Conservation (phyloP, 805 yeast genomes). For the Lipomyces sp. region DNA sequence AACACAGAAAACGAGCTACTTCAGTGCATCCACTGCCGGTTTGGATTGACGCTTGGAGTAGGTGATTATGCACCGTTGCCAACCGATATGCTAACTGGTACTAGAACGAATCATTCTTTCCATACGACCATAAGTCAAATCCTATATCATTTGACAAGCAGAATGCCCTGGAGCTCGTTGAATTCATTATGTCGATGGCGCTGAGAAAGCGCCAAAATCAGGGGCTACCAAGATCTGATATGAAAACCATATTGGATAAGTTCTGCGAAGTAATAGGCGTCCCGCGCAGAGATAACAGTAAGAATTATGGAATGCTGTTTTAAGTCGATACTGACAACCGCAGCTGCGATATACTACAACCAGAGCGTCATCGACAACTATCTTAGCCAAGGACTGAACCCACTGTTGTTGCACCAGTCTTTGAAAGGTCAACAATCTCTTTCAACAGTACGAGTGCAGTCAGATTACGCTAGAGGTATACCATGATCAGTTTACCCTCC, state of each 20-base stretch:
- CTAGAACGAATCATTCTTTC: conserved; percentile 56
- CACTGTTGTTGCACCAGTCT: conserved; percentile 33
- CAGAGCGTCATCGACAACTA: conserved; percentile 55
- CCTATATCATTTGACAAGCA: conserved; percentile 49
- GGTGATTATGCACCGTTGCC: not conserved
- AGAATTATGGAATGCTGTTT: not conserved
- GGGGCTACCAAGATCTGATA: conserved; percentile 64
- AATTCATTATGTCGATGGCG: conserved; percentile 60
- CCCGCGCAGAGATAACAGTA: conserved; percentile 48
- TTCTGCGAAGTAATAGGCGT: conserved; percentile 74
- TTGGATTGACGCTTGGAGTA: conserved; percentile 65
- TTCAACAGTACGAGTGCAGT: conserved; percentile 22
- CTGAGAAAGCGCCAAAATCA: conserved; percentile 60
- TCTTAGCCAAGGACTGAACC: conserved; percentile 41
- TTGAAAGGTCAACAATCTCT: conserved; percentile 24
- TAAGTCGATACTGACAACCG: not conserved
- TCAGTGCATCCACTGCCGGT: conserved; percentile 79
- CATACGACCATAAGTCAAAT: conserved; percentile 66
- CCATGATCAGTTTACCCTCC: not conserved
- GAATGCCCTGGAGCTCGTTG: conserved; percentile 51
- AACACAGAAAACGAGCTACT: conserved; percentile 70
- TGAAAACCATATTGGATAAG: conserved; percentile 72
- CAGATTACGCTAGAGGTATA: conserved; percentile 28
- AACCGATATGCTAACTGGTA: not conserved
- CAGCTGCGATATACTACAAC: conserved; percentile 44